Conservation (phyloP, 1,284 basidiomycete genomes). For the Phellinidium pouzarii region DNA sequence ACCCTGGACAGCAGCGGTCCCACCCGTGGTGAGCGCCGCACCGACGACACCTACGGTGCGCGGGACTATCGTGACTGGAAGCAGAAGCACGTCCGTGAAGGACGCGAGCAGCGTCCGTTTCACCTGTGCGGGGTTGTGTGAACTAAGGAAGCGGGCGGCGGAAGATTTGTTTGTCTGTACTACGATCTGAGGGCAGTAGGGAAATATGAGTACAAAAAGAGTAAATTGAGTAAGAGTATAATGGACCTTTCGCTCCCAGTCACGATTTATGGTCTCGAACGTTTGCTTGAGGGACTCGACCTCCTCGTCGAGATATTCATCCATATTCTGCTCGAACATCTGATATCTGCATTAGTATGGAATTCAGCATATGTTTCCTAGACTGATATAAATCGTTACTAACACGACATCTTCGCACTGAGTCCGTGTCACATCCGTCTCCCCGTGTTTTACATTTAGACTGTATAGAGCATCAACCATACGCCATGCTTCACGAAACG, state of each 20-base stretch:
- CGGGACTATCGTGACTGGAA: slow-evolving; percentile 95
- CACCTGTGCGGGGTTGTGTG: slow-evolving; percentile 85
- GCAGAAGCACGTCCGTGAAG: slow-evolving; percentile 83
- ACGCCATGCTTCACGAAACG: slow-evolving; percentile 83
- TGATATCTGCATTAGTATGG: slow-evolving; percentile 48
- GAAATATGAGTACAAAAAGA: slow-evolving; percentile 18
- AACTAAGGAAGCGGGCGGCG: slow-evolving; percentile 66
- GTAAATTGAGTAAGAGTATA: slow-evolving; percentile 20
- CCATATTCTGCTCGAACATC: slow-evolving; percentile 95
- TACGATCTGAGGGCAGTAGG: slow-evolving; percentile 11
- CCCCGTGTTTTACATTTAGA: slow-evolving; percentile 25
- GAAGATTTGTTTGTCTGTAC: slow-evolving; percentile 30
- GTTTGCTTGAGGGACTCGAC: slow-evolving; percentile 72
- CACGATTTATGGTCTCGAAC: slow-evolving; percentile 71
- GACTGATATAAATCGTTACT: slow-evolving; percentile 19
- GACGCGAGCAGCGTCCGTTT: slow-evolving; percentile 91
- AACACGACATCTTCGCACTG: slow-evolving; percentile 81
- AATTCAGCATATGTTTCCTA: not conserved
- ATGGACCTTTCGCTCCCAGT: slow-evolving; percentile 69
- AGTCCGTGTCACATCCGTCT: slow-evolving; percentile 31
- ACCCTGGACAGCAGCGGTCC: slow-evolving; percentile 76
- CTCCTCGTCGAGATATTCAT: slow-evolving; percentile 95
- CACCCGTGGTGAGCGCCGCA: slow-evolving; percentile 63
- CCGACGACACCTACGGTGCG: slow-evolving; percentile 77
- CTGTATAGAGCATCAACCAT: slow-evolving; percentile 71